Percentiles rank a stretch among this genome's conserved stretches.
Evolutionary conservation across 441 rosid genomes (phyloP).

Genomic region (Gossypium davidsonii): DNA sequence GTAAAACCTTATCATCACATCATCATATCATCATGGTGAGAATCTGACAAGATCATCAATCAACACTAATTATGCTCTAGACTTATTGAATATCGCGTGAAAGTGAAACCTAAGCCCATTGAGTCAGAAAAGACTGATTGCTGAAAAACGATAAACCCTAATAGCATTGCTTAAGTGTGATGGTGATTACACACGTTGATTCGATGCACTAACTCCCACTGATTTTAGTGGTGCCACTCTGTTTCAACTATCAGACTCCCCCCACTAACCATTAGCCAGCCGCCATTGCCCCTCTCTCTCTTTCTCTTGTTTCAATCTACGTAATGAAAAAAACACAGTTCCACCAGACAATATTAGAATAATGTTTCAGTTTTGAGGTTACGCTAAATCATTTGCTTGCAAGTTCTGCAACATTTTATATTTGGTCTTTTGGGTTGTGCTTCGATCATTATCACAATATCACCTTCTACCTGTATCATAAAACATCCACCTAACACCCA

Average conservation of each 20-base stretch:
- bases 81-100: background rate
- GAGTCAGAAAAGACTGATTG: background rate
- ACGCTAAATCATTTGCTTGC: background rate
- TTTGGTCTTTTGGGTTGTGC: background rate
- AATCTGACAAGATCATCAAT: background rate
- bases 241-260: too few relatives aligned
- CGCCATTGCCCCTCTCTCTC: background rate
- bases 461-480: background rate
- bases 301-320: background rate
- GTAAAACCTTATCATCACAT: too few relatives aligned
- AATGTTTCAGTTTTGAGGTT: too few relatives aligned
- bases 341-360: background rate
- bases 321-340: background rate
- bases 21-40: background rate
- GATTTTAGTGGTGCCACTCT: too few relatives aligned
- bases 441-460: background rate
- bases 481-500: too few relatives aligned
- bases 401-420: background rate
- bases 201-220: background rate
- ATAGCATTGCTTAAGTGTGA: background rate
- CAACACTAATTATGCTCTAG: background rate
- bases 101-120: background rate
- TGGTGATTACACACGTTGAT: background rate
- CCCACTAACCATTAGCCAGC: too few relatives aligned
- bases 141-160: background rate